These are phyloP conservation scores for Oidium heveae DNA, from an alignment of 2,329 filamentous ascomycete genomes.

Conservation along the genomic window DNA sequence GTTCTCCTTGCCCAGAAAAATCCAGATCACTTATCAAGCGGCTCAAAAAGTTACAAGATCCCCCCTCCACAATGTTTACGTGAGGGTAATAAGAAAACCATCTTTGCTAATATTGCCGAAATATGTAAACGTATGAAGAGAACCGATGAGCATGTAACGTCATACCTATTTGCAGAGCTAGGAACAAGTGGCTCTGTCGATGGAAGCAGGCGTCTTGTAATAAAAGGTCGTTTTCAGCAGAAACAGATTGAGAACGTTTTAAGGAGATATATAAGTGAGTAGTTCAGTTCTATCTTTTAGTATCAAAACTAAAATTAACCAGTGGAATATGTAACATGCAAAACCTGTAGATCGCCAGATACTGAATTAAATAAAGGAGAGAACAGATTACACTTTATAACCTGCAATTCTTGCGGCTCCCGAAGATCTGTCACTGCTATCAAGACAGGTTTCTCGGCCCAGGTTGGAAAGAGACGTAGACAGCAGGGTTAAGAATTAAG, in stretches of 20 bases:
- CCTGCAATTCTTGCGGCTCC: conserved; percentile 69
- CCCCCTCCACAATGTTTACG: conserved; percentile 93
- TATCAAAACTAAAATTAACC: conserved; percentile 4
- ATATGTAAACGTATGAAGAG: conserved; percentile 99
- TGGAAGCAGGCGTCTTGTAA: conserved; percentile 75
- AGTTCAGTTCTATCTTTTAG: no score
- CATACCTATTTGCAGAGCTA: conserved; percentile 93
- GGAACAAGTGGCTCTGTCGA: conserved; percentile 92
- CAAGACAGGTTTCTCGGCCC: conserved; percentile 99
- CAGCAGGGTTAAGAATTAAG: conserved; percentile 59
- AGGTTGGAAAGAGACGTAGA: conserved; percentile 96
- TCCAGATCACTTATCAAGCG: conserved; percentile 75
- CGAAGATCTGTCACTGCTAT: conserved; percentile 84
- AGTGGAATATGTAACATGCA: conserved; percentile 94
- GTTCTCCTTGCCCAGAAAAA: conserved; percentile 83
- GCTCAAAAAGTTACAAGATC: conserved; percentile 94
- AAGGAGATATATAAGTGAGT: conserved; percentile 73
- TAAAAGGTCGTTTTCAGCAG: conserved; percentile 99
- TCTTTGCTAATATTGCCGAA: conserved; percentile 96
- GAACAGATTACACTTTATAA: conserved; percentile 97
- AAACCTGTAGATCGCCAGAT: conserved; percentile 85
- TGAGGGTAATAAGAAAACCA: conserved; percentile 99
- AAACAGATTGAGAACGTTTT: conserved; percentile 97
- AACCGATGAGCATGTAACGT: conserved; percentile 88
- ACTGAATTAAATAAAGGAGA: conserved; percentile 97